These are phyloP conservation scores for Leccinum subgranulosum DNA, from an alignment of 768 basidiomycete genomes.

Conservation along the genomic window DNA sequence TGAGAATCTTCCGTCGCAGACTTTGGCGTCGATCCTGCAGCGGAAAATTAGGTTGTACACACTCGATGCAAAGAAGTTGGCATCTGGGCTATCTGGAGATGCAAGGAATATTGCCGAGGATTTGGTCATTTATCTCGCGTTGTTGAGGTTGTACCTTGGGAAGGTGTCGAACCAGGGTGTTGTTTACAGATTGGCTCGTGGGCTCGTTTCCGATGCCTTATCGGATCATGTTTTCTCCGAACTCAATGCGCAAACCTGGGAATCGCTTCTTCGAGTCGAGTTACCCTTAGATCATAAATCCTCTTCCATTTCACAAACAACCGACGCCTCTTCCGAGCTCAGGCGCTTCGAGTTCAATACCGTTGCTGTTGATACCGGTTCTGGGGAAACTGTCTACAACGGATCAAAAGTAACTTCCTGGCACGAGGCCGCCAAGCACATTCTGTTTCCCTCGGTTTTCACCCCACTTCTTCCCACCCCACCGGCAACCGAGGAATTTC, in stretches of 20 bases:
- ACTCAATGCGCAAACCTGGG: slow-evolving; percentile 62
- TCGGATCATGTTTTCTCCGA: slow-evolving; percentile 43
- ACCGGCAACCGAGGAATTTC: slow-evolving; percentile 39
- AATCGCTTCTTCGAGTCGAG: slow-evolving; percentile 57
- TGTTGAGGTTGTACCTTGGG: slow-evolving; percentile 82
- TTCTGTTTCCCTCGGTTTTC: slow-evolving; percentile 85
- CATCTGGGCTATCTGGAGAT: slow-evolving; percentile 32
- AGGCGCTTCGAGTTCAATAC: slow-evolving; percentile 72
- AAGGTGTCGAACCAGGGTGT: slow-evolving; percentile 50
- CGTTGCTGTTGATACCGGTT: slow-evolving; percentile 60
- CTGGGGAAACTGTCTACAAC: slow-evolving; percentile 56
- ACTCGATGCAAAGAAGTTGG: slow-evolving; percentile 56
- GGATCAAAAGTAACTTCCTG: slow-evolving; percentile 63
- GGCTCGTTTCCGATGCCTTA: slow-evolving; percentile 43
- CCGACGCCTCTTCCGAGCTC: slow-evolving; percentile 33
- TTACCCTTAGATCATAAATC: slow-evolving; percentile 28
- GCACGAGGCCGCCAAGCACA: slow-evolving; percentile 85
- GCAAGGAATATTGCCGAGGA: slow-evolving; percentile 46
- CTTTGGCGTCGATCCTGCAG: slow-evolving; percentile 40
- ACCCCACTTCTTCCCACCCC: slow-evolving; percentile 41
- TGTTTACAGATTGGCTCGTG: slow-evolving; percentile 50
- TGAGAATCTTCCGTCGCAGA: slow-evolving; percentile 56
- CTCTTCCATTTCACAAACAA: slow-evolving; percentile 14
- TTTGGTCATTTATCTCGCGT: slow-evolving; percentile 69
- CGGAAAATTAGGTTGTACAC: slow-evolving; percentile 57